phyloP scores from a whole-genome alignment of 345 rosid species.

The Brassica nigra region DNA sequence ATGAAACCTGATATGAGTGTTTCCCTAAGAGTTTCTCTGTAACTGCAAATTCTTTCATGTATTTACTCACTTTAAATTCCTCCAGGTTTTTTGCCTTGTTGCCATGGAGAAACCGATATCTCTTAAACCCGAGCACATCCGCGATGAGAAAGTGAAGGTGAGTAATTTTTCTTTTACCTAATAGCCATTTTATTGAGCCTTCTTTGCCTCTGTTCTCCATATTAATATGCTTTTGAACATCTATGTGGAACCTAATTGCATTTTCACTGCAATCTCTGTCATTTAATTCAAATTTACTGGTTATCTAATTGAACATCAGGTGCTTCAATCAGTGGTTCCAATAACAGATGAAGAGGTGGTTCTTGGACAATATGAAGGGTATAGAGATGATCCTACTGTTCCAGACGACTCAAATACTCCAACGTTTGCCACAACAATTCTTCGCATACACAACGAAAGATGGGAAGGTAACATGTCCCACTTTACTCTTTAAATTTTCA shows the following conservation, averaged over 20 bases:
- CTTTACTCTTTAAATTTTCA: neutral
- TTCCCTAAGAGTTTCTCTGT: slow-evolving; percentile 5
- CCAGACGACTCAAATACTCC: slow-evolving; percentile 91
- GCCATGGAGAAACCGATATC: slow-evolving; percentile 99
- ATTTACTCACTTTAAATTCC: slow-evolving; percentile 17
- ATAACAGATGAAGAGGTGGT: slow-evolving; percentile 91
- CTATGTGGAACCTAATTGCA: neutral
- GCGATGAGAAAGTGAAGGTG: slow-evolving; percentile 99
- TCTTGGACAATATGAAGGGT: slow-evolving; percentile 94
- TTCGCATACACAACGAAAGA: slow-evolving; percentile 91
- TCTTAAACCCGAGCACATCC: slow-evolving; percentile 95
- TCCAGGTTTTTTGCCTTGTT: slow-evolving; percentile 87
- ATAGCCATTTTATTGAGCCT: slow-evolving; percentile 26
- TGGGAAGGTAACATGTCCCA: slow-evolving; percentile 77
- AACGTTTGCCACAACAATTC: slow-evolving; percentile 82
- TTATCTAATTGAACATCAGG: slow-evolving; percentile 47
- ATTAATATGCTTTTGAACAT: neutral
- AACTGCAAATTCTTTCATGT: neutral
- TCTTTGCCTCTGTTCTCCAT: neutral
- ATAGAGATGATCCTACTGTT: slow-evolving; percentile 89
- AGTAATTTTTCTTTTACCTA: neutral
- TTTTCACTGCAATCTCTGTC: slow-evolving; percentile 12
- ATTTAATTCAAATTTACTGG: slow-evolving; percentile 24
- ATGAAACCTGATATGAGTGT: neutral
- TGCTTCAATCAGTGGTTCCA: slow-evolving; percentile 92